A percentile compares a stretch with the other conserved stretches of the same genome.
Evolutionary conservation across 345 rosid species (phyloP).

Genomic region (Physaria fendleri): DNA sequence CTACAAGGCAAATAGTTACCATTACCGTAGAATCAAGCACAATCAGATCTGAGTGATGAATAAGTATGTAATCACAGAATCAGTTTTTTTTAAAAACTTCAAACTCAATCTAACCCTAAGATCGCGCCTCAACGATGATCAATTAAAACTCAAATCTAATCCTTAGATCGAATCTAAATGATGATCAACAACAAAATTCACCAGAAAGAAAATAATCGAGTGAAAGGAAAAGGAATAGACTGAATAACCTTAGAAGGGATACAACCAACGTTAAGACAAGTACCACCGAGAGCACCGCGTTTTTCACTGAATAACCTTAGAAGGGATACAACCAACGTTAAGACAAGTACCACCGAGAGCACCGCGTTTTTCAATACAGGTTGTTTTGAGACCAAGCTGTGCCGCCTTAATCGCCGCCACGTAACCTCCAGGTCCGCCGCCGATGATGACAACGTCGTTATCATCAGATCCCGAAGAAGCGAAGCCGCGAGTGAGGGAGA

Average conservation of each 20-base stretch:
- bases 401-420: slow-evolving; percentile 99
- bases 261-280: slow-evolving; percentile 99
- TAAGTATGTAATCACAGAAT: background rate
- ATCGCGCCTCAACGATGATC: slow-evolving; percentile 5
- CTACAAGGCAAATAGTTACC: background rate
- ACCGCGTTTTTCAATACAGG: slow-evolving; percentile 97
- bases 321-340: slow-evolving; percentile 98
- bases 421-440: slow-evolving; percentile 99
- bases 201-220: background rate
- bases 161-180: slow-evolving; percentile 6
- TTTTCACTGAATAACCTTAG: slow-evolving; percentile 85
- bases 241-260: slow-evolving; percentile 87
- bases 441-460: slow-evolving; percentile 88
- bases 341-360: slow-evolving; percentile 98
- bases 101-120: slow-evolving; percentile 1
- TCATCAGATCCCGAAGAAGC: slow-evolving; percentile 85
- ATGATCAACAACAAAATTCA: background rate
- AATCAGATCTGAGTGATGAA: slow-evolving; percentile 9
- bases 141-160: slow-evolving; percentile 10
- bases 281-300: slow-evolving; percentile 95
- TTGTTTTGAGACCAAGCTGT: slow-evolving; percentile 92
- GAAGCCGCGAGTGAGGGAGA: slow-evolving; percentile 65
- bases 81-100: slow-evolving; percentile 1
- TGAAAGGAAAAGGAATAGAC: background rate
- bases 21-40: background rate